These are phyloP conservation scores for Saposhnikovia divaricata DNA, from an alignment of 129 eudicot genomes.

Conservation along the genomic window DNA sequence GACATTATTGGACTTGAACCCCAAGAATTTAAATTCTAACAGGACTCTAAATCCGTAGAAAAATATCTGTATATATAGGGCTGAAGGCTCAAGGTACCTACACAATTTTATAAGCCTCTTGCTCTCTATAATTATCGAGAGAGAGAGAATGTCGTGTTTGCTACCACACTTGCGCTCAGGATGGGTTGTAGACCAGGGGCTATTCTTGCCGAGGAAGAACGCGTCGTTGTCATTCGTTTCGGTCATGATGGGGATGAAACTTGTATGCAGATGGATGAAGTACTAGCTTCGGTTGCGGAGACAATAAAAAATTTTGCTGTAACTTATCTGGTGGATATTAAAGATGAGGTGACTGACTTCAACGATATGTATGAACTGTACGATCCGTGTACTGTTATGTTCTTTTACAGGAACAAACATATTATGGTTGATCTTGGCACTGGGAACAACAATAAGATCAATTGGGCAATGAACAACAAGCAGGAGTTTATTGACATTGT, in stretches of 20 bases:
- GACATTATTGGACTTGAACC: no score
- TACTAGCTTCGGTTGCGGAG: slow-evolving; percentile 79
- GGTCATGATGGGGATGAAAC: slow-evolving; percentile 99
- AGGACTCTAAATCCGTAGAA: no score
- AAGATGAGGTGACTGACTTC: slow-evolving; percentile 92
- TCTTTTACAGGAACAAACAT: slow-evolving; percentile 88
- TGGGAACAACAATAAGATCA: slow-evolving; percentile 90
- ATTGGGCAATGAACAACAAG: slow-evolving; percentile 91
- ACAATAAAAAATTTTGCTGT: slow-evolving; percentile 24
- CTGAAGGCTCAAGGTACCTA: no score
- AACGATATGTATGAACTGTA: slow-evolving; percentile 93
- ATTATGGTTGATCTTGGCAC: slow-evolving; percentile 90
- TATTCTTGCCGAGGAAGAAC: slow-evolving; percentile 73
- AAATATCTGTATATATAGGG: no score
- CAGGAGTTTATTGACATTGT: slow-evolving; percentile 23
- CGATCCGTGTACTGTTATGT: slow-evolving; percentile 77
- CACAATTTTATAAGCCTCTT: no score
- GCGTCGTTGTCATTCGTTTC: slow-evolving; percentile 84
- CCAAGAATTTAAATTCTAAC: no score
- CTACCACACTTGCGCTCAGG: no score
- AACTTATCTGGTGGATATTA: slow-evolving; percentile 77
- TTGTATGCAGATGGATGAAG: slow-evolving; percentile 98
- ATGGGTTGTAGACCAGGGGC: no score
- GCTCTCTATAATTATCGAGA: no score
- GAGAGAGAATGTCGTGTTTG: no score